Evolutionary conservation across 495 filamentous ascomycete species (phyloP).

Genomic region (Penicillium argentinense): DNA sequence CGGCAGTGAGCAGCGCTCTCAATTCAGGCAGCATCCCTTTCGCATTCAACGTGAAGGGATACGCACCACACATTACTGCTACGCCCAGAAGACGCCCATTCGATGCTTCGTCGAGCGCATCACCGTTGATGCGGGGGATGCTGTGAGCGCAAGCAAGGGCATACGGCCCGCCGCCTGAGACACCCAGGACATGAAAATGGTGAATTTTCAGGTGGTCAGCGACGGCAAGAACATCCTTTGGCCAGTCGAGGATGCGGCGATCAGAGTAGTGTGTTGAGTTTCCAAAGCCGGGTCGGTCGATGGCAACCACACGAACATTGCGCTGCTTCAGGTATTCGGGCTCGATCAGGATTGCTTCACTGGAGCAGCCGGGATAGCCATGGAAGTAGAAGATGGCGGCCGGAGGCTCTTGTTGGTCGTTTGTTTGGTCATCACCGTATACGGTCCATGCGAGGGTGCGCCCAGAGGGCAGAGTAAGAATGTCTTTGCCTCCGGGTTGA

Average conservation of each 20-base stretch:
- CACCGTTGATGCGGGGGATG: background rate
- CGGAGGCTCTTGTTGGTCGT: background rate
- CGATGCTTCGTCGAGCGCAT: background rate
- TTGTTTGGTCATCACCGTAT: background rate
- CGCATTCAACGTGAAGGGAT: conserved; percentile 2
- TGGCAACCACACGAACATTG: conserved; percentile 3
- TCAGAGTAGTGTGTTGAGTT: conserved; percentile 6
- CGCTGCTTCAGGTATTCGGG: background rate
- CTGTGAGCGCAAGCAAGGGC: conserved; percentile 10
- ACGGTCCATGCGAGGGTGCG: conserved; percentile 7
- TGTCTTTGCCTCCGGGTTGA: background rate
- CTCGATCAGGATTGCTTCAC: conserved; percentile 5
- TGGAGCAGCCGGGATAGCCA: conserved; percentile 9
- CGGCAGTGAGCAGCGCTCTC: background rate
- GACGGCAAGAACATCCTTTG: conserved; percentile 9
- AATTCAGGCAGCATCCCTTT: conserved; percentile 5
- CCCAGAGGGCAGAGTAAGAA: conserved; percentile 6
- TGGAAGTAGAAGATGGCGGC: conserved; percentile 10
- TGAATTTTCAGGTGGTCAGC: conserved; percentile 6
- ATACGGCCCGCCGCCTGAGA: conserved; percentile 12
- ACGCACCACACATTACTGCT: conserved; percentile 4
- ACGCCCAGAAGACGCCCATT: conserved; percentile 5
- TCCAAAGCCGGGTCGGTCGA: conserved; percentile 11
- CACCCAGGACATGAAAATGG: conserved; percentile 8
- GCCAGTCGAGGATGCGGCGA: conserved; percentile 10